These are phyloP conservation scores for Nicotiana attenuata DNA, from an alignment of 257 asterid genomes.

Conservation along the genomic window DNA sequence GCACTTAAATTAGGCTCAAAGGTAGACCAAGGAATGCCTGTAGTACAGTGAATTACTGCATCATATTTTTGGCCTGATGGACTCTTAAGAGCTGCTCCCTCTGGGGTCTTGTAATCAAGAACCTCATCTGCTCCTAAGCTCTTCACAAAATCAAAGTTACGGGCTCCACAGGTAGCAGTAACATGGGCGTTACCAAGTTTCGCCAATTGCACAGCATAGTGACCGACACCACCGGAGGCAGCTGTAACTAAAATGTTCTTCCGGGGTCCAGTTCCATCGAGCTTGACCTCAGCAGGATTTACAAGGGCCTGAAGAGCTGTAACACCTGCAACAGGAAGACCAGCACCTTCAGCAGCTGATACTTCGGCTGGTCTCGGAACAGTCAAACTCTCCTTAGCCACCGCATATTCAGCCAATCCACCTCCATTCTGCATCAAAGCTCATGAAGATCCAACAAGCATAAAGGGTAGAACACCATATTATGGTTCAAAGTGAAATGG, in stretches of 20 bases:
- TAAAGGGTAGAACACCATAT: neutral
- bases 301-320: constrained; percentile 53
- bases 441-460: neutral
- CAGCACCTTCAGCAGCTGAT: constrained; percentile 52
- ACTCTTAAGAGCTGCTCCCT: constrained; percentile 56
- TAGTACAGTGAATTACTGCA: constrained; percentile 54
- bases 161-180: constrained; percentile 80
- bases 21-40: constrained; percentile 43
- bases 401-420: constrained; percentile 59
- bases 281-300: constrained; percentile 33
- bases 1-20: constrained; percentile 46
- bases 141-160: constrained; percentile 51
- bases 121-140: constrained; percentile 78
- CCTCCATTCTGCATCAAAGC: constrained; percentile 43
- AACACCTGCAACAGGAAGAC: constrained; percentile 57
- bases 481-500: neutral
- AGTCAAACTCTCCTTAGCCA: constrained; percentile 47
- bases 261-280: constrained; percentile 32
- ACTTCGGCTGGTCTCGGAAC: constrained; percentile 44
- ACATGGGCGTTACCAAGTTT: constrained; percentile 64
- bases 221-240: constrained; percentile 80
- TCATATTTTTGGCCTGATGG: constrained; percentile 63
- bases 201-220: constrained; percentile 65
- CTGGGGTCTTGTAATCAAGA: constrained; percentile 61
- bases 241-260: constrained; percentile 64